Conservation (phyloP, 176 grass and related monocot species). For the Cenchrus purpureus region DNA sequence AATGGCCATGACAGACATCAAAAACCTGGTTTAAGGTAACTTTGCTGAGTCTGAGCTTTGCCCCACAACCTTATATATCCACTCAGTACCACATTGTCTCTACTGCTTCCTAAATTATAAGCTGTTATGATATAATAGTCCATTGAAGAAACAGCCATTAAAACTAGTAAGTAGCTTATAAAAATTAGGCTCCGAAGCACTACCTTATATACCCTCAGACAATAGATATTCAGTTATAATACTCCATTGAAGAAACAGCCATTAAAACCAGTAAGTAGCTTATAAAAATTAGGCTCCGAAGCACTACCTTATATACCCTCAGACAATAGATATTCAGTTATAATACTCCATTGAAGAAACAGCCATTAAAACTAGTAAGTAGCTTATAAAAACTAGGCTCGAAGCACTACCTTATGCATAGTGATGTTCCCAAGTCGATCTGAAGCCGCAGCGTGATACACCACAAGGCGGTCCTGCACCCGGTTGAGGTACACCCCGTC, state of each 20-base stretch:
- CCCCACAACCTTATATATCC: not conserved
- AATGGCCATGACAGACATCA: not conserved
- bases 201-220: slow-evolving; percentile 55
- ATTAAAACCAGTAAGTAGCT: not conserved
- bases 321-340: not conserved
- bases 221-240: not conserved
- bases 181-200: not conserved
- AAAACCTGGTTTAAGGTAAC: not conserved
- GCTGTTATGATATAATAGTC: not conserved
- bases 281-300: not conserved
- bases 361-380: not conserved
- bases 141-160: not conserved
- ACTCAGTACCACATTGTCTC: not conserved
- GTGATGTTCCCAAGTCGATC: slow-evolving; percentile 81
- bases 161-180: not conserved
- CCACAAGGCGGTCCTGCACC: slow-evolving; percentile 50
- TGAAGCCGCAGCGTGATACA: slow-evolving; percentile 66
- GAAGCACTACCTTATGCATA: slow-evolving; percentile 56
- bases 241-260: not conserved
- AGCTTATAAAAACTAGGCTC: not conserved
- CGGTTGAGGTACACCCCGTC: slow-evolving; percentile 78
- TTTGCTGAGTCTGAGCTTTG: not conserved
- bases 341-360: not conserved
- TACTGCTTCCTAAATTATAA: not conserved
- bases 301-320: slow-evolving; percentile 47